A percentile compares a stretch with the other conserved stretches of the same genome.
phyloP scores from a whole-genome alignment of 306 rosid genomes.

The Lablab purpureus region DNA sequence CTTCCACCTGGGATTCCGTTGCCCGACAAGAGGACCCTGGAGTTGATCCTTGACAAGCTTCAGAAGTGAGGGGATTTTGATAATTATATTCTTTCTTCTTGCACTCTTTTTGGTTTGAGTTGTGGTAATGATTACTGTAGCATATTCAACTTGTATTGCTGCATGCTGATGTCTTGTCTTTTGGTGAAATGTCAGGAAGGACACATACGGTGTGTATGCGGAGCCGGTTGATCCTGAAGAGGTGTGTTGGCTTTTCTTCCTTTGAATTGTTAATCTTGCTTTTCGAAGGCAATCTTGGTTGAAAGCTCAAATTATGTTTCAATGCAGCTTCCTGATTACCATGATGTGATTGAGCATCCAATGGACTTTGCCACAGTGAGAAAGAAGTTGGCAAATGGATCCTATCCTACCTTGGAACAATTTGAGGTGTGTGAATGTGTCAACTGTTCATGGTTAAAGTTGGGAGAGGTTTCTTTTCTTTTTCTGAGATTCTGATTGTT shows the following conservation, averaged over 20 bases:
- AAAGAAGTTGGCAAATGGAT: constrained; percentile 78
- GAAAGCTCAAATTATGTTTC: constrained; percentile 44
- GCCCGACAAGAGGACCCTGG: constrained; percentile 89
- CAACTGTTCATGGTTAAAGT: not conserved
- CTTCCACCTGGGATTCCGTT: constrained; percentile 62
- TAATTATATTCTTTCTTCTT: constrained; percentile 15
- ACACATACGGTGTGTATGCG: constrained; percentile 92
- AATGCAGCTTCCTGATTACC: constrained; percentile 96
- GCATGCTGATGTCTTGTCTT: constrained; percentile 19
- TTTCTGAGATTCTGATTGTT: constrained; percentile 35
- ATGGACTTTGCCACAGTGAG: constrained; percentile 97
- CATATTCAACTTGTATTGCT: not conserved
- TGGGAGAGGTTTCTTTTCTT: constrained; percentile 17
- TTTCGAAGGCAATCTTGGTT: constrained; percentile 40
- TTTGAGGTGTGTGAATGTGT: constrained; percentile 75
- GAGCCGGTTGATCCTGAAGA: constrained; percentile 99
- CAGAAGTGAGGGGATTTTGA: constrained; percentile 70
- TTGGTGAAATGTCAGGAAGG: constrained; percentile 81
- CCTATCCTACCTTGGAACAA: constrained; percentile 82
- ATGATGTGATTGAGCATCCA: constrained; percentile 87
- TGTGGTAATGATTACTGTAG: not conserved
- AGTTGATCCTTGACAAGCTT: constrained; percentile 94
- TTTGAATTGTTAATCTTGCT: constrained; percentile 34
- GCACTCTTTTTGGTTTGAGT: not conserved
- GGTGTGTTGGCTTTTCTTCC: constrained; percentile 55